A percentile compares a stretch with the other conserved stretches of the same genome.
These are phyloP conservation scores for Byssothecium circinans DNA, from an alignment of 2,329 filamentous ascomycete species.

Conservation along the genomic window DNA sequence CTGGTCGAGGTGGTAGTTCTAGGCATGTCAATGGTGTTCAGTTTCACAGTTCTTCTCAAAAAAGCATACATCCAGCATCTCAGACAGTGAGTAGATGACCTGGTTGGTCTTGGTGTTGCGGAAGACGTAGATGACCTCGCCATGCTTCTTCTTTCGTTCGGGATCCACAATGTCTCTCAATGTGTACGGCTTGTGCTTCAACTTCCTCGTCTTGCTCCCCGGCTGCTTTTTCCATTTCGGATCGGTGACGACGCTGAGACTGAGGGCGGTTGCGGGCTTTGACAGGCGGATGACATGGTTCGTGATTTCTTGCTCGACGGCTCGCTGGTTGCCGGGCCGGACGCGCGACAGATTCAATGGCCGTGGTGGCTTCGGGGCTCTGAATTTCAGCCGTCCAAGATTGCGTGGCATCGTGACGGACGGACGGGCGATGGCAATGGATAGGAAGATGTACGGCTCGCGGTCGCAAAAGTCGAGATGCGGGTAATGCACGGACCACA, in stretches of 20 bases:
- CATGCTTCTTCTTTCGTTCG: slow-evolving; percentile 43
- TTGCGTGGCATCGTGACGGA: slow-evolving; percentile 33
- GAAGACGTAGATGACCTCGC: slow-evolving; percentile 65
- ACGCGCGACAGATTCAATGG: slow-evolving; percentile 20
- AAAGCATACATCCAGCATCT: slow-evolving; percentile 55
- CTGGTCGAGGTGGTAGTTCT: slow-evolving; percentile 59
- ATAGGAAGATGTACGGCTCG: slow-evolving; percentile 5
- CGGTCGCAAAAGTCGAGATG: slow-evolving; percentile 12
- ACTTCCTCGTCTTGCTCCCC: slow-evolving; percentile 10
- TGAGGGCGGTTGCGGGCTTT: slow-evolving; percentile 25
- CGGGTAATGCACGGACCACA: slow-evolving; percentile 12
- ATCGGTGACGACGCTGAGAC: slow-evolving; percentile 28
- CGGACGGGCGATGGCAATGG: slow-evolving; percentile 11
- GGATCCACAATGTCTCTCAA: slow-evolving; percentile 46
- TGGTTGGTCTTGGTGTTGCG: slow-evolving; percentile 64
- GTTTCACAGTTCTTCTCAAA: too few species aligned
- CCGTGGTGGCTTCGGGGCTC: slow-evolving; percentile 16
- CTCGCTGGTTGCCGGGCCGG: slow-evolving; percentile 4
- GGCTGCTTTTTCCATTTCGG: slow-evolving; percentile 20
- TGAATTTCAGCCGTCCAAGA: slow-evolving; percentile 30
- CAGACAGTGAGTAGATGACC: slow-evolving; percentile 63
- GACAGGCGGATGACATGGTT: slow-evolving; percentile 29
- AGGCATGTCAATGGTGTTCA: too few species aligned
- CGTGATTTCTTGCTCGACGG: slow-evolving; percentile 17
- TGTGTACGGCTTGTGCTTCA: slow-evolving; percentile 32